Conservation (phyloP, 345 rosid species). For the Murraya paniculata region DNA sequence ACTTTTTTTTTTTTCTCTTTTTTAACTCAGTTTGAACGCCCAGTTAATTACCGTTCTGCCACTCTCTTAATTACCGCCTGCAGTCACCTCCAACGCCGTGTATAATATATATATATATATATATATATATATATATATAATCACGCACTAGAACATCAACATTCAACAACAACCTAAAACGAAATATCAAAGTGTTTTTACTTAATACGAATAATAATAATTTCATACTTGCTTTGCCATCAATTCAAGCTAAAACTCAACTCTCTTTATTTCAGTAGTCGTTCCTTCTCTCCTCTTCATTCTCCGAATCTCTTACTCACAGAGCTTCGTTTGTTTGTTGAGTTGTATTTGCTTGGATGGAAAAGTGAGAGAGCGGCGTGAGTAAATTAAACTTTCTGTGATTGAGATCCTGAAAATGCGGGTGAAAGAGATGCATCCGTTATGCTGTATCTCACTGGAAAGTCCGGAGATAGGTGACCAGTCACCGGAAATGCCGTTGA, state of each 20-base stretch:
- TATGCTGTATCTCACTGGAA: constrained; percentile 87
- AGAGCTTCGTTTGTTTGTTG: constrained; percentile 23
- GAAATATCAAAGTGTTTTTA: not conserved
- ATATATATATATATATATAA: not conserved
- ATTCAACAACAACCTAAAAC: not conserved
- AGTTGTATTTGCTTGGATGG: not conserved
- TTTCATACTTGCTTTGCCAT: constrained; percentile 22
- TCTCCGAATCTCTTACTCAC: constrained; percentile 41
- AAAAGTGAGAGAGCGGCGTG: constrained; percentile 7
- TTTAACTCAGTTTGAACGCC: not conserved
- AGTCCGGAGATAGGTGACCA: constrained; percentile 57
- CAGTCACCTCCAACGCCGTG: constrained; percentile 6
- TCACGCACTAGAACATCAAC: not conserved
- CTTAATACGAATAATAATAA: not conserved
- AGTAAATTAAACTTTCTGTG: constrained; percentile 1
- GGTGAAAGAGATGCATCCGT: constrained; percentile 90
- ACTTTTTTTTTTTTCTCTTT: not conserved
- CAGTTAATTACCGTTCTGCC: constrained; percentile 33
- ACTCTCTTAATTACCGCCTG: constrained; percentile 16
- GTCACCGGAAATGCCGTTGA: constrained; percentile 54
- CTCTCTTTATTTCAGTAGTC: constrained; percentile 31
- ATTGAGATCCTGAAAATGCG: constrained; percentile 57
- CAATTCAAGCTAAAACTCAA: constrained; percentile 13
- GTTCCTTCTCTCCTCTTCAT: constrained; percentile 19
- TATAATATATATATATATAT: not conserved